phyloP scores from a whole-genome alignment of 768 basidiomycete species.

The Sporobolomyces phaffii region DNA sequence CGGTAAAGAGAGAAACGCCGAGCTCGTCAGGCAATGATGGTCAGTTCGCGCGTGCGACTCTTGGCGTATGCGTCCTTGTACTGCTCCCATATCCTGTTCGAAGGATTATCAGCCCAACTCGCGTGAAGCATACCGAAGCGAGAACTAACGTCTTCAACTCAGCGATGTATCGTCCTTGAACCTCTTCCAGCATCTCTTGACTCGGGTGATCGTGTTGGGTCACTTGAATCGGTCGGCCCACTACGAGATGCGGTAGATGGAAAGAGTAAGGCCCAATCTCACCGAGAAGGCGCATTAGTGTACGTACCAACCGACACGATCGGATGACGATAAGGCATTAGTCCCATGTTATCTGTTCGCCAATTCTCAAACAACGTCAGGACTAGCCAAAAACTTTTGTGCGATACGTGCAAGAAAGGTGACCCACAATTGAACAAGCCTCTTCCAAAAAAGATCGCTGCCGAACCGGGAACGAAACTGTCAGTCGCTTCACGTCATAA shows the following conservation, averaged over 20 bases:
- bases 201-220: slow-evolving; percentile 70
- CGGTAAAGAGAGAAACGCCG: no score
- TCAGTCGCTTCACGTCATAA: no score
- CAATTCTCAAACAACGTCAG: background rate
- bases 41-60: slow-evolving; percentile 30
- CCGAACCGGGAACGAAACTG: background rate
- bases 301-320: slow-evolving; percentile 94
- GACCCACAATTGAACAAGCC: slow-evolving; percentile 89
- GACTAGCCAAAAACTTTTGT: no score
- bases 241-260: slow-evolving; percentile 52
- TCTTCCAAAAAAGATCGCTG: slow-evolving; percentile 85
- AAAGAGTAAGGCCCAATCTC: background rate
- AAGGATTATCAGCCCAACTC: no score
- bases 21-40: slow-evolving; percentile 32
- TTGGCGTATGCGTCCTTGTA: slow-evolving; percentile 37
- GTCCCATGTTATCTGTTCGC: slow-evolving; percentile 76
- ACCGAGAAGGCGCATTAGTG: background rate
- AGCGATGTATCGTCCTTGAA: slow-evolving; percentile 81
- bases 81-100: slow-evolving; percentile 34
- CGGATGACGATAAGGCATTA: slow-evolving; percentile 89
- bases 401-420: slow-evolving; percentile 10
- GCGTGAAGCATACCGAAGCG: no score
- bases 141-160: slow-evolving; percentile 54
- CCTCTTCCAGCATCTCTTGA: slow-evolving; percentile 67
- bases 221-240: slow-evolving; percentile 81